These are phyloP conservation scores for Zhuliangozyma parablackwelliae DNA, from an alignment of 1,139 yeast genomes.

Conservation along the genomic window DNA sequence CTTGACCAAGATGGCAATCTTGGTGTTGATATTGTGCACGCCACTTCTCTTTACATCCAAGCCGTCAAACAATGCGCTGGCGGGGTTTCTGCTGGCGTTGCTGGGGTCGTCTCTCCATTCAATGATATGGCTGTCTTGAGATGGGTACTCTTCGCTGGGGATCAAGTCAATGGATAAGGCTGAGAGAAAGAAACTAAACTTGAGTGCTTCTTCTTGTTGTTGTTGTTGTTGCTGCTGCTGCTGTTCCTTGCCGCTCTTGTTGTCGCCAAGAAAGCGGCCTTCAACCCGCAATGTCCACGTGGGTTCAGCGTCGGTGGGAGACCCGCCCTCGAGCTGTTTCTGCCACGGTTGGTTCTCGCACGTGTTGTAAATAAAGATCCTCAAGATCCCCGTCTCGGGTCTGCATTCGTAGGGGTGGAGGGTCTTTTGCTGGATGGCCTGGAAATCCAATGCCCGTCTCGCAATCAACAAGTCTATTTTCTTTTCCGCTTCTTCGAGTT, in stretches of 20 bases:
- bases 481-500: conserved; percentile 72
- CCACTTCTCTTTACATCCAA: conserved; percentile 84
- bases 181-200: conserved; percentile 77
- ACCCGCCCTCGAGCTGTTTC: conserved; percentile 31
- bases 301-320: conserved; percentile 29
- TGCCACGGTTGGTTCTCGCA: conserved; percentile 94
- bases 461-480: conserved; percentile 76
- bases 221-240: background rate
- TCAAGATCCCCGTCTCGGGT: conserved; percentile 52
- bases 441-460: conserved; percentile 80
- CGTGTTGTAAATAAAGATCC: conserved; percentile 81
- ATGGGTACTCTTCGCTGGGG: conserved; percentile 40
- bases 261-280: conserved; percentile 60
- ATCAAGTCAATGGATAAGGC: conserved; percentile 78
- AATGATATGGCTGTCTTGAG: conserved; percentile 31
- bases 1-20: conserved; percentile 76
- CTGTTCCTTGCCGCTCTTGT: conserved; percentile 8
- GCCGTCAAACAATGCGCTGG: conserved; percentile 67
- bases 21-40: conserved; percentile 57
- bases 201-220: conserved; percentile 7
- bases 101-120: conserved; percentile 39
- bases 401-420: conserved; percentile 41
- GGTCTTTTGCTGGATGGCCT: conserved; percentile 58
- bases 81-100: conserved; percentile 21
- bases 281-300: conserved; percentile 86